Evolutionary conservation across 371 early-diverging fungal genomes (phyloP).

Genomic region (Saksenaea vasiformis): DNA sequence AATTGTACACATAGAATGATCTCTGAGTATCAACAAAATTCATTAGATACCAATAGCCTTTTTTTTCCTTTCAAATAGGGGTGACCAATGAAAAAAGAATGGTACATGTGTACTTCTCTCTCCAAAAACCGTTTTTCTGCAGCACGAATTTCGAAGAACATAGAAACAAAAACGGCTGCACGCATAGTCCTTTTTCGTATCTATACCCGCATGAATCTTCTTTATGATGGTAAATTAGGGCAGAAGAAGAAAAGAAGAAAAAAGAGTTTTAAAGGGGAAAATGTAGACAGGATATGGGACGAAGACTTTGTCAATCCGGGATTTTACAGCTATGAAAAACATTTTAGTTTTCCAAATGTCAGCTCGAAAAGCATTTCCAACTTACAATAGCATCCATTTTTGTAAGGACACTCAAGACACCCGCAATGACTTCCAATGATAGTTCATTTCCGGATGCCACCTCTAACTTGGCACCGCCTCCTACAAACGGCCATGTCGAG

Average conservation of each 20-base stretch:
- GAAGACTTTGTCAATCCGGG: neutral
- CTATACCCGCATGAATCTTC: conserved; percentile 1
- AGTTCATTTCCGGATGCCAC: conserved; percentile 56
- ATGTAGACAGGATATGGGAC: neutral
- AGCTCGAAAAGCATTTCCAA: neutral
- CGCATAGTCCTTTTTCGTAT: neutral
- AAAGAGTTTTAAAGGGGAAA: neutral
- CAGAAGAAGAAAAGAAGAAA: neutral
- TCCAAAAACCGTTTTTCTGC: no score
- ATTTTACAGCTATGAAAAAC: neutral
- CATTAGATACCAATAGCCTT: no score
- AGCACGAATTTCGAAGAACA: no score
- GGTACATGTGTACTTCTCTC: no score
- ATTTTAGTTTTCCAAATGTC: neutral
- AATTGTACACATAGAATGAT: no score
- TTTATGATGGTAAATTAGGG: conserved; percentile 1
- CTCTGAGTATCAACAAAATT: no score
- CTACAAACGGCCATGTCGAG: conserved; percentile 75
- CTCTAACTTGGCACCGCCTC: conserved; percentile 61
- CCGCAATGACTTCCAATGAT: conserved; percentile 72
- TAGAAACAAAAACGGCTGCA: neutral
- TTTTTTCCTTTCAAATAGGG: no score
- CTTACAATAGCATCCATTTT: conserved; percentile 90
- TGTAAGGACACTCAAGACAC: conserved; percentile 79
- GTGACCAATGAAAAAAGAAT: no score